phyloP scores from a whole-genome alignment of 805 yeast species.

The Ogataea chonburiensis region DNA sequence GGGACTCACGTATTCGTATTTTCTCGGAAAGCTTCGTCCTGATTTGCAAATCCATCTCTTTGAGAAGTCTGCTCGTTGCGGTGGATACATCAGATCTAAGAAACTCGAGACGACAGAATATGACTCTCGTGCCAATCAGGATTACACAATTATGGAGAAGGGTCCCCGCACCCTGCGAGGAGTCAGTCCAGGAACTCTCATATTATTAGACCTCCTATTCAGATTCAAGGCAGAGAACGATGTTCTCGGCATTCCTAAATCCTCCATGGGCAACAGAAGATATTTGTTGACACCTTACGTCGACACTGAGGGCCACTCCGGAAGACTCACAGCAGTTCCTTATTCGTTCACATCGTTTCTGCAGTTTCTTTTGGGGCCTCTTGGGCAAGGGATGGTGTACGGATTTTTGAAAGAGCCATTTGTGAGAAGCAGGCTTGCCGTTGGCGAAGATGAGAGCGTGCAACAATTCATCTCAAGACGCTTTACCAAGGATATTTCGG shows the following conservation, averaged over 20 bases:
- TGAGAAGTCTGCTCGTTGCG: slow-evolving; percentile 56
- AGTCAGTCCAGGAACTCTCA: slow-evolving; percentile 69
- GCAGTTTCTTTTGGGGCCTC: slow-evolving; percentile 29
- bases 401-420: slow-evolving; percentile 56
- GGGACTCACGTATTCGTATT: slow-evolving; percentile 73
- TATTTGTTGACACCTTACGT: slow-evolving; percentile 48
- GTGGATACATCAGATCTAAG: slow-evolving; percentile 78
- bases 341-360: slow-evolving; percentile 33
- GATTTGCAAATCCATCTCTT: slow-evolving; percentile 63
- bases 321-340: slow-evolving; percentile 56
- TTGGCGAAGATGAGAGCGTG: slow-evolving; percentile 64
- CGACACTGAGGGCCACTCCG: slow-evolving; percentile 27
- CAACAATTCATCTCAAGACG: slow-evolving; percentile 65
- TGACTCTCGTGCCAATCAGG: slow-evolving; percentile 24
- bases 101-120: slow-evolving; percentile 31
- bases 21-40: slow-evolving; percentile 69
- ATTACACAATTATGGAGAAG: slow-evolving; percentile 55
- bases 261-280: slow-evolving; percentile 67
- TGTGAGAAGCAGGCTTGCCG: slow-evolving; percentile 26
- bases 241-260: slow-evolving; percentile 56
- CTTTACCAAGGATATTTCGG: slow-evolving; percentile 55
- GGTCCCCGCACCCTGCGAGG: slow-evolving; percentile 94
- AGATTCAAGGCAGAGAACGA: slow-evolving; percentile 48
- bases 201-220: slow-evolving; percentile 59
- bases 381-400: slow-evolving; percentile 34